Conservation (phyloP, 257 asterid species). For the Solanum raphanifolium region DNA sequence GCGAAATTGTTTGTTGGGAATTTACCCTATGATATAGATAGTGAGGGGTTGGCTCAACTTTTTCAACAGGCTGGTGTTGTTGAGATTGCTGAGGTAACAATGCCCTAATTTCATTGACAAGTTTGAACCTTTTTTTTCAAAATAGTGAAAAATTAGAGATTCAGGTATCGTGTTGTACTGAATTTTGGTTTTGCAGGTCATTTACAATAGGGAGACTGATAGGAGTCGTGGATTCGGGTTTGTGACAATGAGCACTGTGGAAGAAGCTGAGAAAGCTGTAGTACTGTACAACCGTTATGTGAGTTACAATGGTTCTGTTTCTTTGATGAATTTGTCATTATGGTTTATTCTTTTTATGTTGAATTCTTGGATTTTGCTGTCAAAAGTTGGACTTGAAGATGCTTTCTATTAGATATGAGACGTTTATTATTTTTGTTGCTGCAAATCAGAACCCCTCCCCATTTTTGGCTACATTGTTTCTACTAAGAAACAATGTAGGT, state of each 20-base stretch:
- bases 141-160: not conserved
- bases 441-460: not conserved
- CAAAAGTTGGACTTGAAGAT: not conserved
- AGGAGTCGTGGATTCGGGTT: slow-evolving; percentile 94
- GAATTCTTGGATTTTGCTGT: not conserved
- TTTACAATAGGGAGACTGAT: slow-evolving; percentile 62
- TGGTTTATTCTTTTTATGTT: not conserved
- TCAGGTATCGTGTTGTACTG: not conserved
- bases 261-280: slow-evolving; percentile 87
- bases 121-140: not conserved
- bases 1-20: slow-evolving; percentile 87
- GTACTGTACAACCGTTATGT: slow-evolving; percentile 68
- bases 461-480: not conserved
- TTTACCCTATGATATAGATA: slow-evolving; percentile 64
- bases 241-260: slow-evolving; percentile 81
- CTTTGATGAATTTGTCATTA: not conserved
- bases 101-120: not conserved
- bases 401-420: not conserved
- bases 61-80: slow-evolving; percentile 83
- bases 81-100: slow-evolving; percentile 66
- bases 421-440: not conserved
- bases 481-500: not conserved
- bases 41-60: slow-evolving; percentile 54
- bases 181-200: slow-evolving; percentile 37
- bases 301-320: slow-evolving; percentile 19